These are phyloP conservation scores for Apostasia shenzhenica DNA, from an alignment of 106 monocot genomes.

Conservation along the genomic window DNA sequence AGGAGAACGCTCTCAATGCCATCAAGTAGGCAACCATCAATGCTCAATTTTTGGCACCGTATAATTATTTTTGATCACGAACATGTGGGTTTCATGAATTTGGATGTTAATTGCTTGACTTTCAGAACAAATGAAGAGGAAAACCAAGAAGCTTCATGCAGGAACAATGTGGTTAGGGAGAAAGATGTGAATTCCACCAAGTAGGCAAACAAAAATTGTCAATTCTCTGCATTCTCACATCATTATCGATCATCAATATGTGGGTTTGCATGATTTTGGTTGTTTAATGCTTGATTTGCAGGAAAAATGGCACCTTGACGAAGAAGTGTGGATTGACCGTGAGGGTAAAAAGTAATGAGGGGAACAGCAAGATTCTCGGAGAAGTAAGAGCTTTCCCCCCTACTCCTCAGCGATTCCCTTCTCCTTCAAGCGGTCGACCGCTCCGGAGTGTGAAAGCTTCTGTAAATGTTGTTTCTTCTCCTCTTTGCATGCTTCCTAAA, in stretches of 20 bases:
- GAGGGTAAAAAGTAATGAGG: slow-evolving; percentile 6
- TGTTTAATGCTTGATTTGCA: neutral
- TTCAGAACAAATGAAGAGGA: too few relatives aligned
- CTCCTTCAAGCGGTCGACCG: slow-evolving; percentile 34
- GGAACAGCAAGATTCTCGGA: slow-evolving; percentile 19
- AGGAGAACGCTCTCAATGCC: neutral
- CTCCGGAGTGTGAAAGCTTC: slow-evolving; percentile 21
- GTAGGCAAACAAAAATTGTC: too few relatives aligned
- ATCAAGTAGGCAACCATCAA: neutral
- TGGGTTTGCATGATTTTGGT: too few relatives aligned
- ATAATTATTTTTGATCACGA: too few relatives aligned
- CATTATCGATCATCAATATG: too few relatives aligned
- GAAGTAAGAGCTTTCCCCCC: slow-evolving; percentile 80
- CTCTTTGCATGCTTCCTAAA: slow-evolving; percentile 34
- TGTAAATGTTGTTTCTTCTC: slow-evolving; percentile 20
- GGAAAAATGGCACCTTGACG: slow-evolving; percentile 2
- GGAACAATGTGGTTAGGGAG: too few relatives aligned
- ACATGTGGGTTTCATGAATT: too few relatives aligned
- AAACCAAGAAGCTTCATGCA: too few relatives aligned
- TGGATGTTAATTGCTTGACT: too few relatives aligned
- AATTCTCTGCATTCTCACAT: too few relatives aligned
- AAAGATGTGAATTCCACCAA: too few relatives aligned
- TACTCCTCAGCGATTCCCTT: slow-evolving; percentile 80
- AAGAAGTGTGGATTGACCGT: slow-evolving; percentile 13
- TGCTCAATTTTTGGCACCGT: too few relatives aligned